Conservation (phyloP, 805 yeast genomes). For the Lachancea thermotolerans region DNA sequence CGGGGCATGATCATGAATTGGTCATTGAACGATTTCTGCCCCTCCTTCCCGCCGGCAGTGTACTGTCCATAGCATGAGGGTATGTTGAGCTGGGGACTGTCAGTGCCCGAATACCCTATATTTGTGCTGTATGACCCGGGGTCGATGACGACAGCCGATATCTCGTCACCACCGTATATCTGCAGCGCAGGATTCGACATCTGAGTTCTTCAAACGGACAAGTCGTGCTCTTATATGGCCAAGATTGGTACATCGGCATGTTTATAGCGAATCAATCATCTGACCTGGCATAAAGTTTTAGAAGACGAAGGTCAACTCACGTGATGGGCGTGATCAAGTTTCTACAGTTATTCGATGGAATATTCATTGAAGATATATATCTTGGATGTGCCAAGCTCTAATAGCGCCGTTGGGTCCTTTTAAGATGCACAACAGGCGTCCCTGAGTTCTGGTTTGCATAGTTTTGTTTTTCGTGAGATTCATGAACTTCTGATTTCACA, state of each 20-base stretch:
- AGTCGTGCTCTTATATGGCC: too few relatives aligned
- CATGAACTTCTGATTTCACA: conserved; percentile 50
- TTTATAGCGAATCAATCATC: too few relatives aligned
- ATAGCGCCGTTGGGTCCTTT: too few relatives aligned
- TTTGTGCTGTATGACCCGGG: conserved; percentile 83
- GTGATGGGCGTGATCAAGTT: background rate
- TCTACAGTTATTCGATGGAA: background rate
- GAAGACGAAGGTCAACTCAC: background rate
- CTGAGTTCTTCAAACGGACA: background rate
- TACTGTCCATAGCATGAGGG: conserved; percentile 60
- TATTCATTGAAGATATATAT: background rate
- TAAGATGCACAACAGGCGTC: too few relatives aligned
- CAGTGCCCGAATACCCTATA: conserved; percentile 90
- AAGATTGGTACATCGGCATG: too few relatives aligned
- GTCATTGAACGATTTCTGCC: conserved; percentile 30
- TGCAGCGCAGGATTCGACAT: conserved; percentile 40
- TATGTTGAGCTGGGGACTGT: conserved; percentile 65
- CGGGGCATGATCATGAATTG: conserved; percentile 47
- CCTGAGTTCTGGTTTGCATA: background rate
- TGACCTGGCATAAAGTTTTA: too few relatives aligned
- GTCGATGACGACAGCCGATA: conserved; percentile 84
- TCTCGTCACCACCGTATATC: conserved; percentile 64
- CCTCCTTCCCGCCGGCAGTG: conserved; percentile 15
- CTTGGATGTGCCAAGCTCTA: too few relatives aligned
- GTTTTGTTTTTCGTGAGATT: background rate